These are phyloP conservation scores for Hanseniaspora sp. DNA, from an alignment of 1,139 yeast genomes.

Conservation along the genomic window DNA sequence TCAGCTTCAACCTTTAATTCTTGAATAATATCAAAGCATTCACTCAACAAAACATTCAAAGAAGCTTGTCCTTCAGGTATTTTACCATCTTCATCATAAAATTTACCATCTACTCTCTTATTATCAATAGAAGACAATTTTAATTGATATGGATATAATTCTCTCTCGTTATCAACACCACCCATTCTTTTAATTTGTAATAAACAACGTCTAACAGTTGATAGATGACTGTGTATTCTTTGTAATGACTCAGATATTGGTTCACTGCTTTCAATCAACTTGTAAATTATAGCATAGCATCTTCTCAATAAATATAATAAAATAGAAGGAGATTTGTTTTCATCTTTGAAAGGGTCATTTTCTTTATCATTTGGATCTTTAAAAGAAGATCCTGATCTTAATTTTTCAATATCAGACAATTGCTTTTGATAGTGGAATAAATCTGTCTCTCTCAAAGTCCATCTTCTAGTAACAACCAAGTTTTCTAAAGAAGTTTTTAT, in stretches of 20 bases:
- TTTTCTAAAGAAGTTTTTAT: constrained; percentile 69
- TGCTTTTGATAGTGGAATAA: constrained; percentile 68
- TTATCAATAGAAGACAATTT: constrained; percentile 83
- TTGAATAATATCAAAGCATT: constrained; percentile 84
- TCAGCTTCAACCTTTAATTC: constrained; percentile 83
- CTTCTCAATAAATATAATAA: constrained; percentile 71
- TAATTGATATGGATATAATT: constrained; percentile 88
- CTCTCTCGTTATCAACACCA: constrained; percentile 75
- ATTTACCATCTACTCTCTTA: constrained; percentile 78
- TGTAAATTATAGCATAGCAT: constrained; percentile 80
- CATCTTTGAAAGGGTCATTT: constrained; percentile 19
- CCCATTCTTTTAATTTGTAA: constrained; percentile 86
- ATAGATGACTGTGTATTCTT: constrained; percentile 83
- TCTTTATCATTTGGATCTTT: constrained; percentile 26
- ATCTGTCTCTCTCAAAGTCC: constrained; percentile 95
- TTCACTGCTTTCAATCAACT: constrained; percentile 79
- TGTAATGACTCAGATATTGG: constrained; percentile 90
- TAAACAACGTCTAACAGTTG: constrained; percentile 80
- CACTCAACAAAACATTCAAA: constrained; percentile 76
- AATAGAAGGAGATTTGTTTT: constrained; percentile 49
- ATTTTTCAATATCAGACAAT: constrained; percentile 60
- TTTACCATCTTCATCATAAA: constrained; percentile 63
- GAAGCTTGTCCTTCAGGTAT: constrained; percentile 97
- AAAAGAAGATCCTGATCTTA: constrained; percentile 50
- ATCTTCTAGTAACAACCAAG: constrained; percentile 76